A percentile compares a stretch with the other conserved stretches of the same genome.
Evolutionary conservation across 805 yeast genomes (phyloP).

Genomic region (Teunomyces aglyptinius): DNA sequence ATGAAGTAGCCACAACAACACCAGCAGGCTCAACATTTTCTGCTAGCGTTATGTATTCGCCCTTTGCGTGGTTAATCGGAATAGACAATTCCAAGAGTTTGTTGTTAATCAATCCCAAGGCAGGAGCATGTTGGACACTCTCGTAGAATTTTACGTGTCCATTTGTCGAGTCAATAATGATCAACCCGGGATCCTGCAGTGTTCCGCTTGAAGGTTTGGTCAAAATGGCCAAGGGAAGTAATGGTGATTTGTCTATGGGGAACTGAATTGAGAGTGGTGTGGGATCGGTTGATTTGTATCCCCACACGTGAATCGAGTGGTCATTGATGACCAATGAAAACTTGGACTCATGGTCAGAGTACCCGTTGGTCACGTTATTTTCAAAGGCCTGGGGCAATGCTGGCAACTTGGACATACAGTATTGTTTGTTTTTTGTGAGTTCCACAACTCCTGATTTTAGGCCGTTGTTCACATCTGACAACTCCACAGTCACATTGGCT

Average conservation of each 20-base stretch:
- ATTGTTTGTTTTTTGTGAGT: constrained; percentile 56
- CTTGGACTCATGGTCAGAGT: constrained; percentile 45
- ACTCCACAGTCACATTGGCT: constrained; percentile 1
- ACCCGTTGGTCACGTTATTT: constrained; percentile 34
- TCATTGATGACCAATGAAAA: constrained; percentile 51
- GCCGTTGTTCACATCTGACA: not conserved
- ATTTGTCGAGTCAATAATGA: constrained; percentile 55
- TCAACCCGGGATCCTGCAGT: constrained; percentile 62
- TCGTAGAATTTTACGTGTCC: constrained; percentile 72
- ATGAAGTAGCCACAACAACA: constrained; percentile 63
- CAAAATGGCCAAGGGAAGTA: constrained; percentile 53
- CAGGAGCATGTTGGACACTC: constrained; percentile 67
- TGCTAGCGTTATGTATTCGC: constrained; percentile 58
- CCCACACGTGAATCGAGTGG: constrained; percentile 65
- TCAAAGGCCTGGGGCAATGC: constrained; percentile 49
- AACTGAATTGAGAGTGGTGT: constrained; percentile 58
- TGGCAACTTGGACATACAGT: constrained; percentile 55
- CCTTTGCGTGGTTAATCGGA: constrained; percentile 28
- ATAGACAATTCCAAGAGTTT: constrained; percentile 42
- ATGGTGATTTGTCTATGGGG: constrained; percentile 31
- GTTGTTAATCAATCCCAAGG: constrained; percentile 54
- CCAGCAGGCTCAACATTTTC: constrained; percentile 75
- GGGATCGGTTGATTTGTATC: constrained; percentile 58
- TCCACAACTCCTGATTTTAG: constrained; percentile 27
- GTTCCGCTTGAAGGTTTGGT: constrained; percentile 56